Evolutionary conservation across 352 stramenopile species (phyloP).

Genomic region (Poterioochromonas sp.): DNA sequence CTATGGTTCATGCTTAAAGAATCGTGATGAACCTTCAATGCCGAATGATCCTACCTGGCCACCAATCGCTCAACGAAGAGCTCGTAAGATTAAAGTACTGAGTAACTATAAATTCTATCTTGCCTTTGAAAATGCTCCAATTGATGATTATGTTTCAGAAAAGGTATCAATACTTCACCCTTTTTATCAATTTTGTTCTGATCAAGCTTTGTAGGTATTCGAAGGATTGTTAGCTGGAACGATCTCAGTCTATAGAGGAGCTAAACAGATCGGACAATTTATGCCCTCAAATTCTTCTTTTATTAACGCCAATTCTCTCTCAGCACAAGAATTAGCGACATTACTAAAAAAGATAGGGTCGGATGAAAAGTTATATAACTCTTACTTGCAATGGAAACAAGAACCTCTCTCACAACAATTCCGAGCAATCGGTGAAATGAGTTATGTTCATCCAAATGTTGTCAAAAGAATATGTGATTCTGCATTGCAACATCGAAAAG

Average conservation of each 20-base stretch:
- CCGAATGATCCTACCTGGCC: conserved; percentile 20
- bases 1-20: conserved; percentile 7
- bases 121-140: conserved; percentile 11
- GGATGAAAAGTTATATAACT: conserved; percentile 7
- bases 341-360: neutral
- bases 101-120: conserved; percentile 26
- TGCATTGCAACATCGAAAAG: neutral
- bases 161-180: neutral
- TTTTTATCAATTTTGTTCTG: neutral
- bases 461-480: conserved; percentile 11
- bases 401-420: neutral
- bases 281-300: conserved; percentile 18
- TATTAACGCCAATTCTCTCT: conserved; percentile 11
- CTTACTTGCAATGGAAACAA: conserved; percentile 1
- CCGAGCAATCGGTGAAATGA: neutral
- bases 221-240: conserved; percentile 23
- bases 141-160: conserved; percentile 33
- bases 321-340: neutral
- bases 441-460: conserved; percentile 29
- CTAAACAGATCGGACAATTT: neutral
- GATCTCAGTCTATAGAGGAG: conserved; percentile 15
- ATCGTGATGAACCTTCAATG: neutral
- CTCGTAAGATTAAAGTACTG: conserved; percentile 13
- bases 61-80: conserved; percentile 7
- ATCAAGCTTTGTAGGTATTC: neutral